Base-by-base conservation (phyloP, 495 filamentous ascomycete species). In the Aspergillus taichungensis region DNA sequence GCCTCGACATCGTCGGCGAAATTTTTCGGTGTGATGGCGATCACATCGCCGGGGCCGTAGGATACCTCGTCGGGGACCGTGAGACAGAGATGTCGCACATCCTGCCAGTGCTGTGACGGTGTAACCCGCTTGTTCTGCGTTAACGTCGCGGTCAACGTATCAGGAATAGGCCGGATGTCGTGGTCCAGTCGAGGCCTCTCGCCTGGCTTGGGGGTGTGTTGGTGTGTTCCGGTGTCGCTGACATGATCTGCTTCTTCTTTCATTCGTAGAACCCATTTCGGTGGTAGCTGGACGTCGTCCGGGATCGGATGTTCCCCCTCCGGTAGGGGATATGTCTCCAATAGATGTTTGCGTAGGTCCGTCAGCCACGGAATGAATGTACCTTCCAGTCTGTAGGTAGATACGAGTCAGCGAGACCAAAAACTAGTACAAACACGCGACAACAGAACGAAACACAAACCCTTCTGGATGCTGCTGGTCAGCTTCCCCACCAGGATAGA, bases 381-480 rank as follows among this genome's bases (percentile, higher is more conserved):
- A 28, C 85, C 88, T 59, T 97, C 90, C 32, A 90, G 67, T n/a
- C 83, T 85, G 32, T 24, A 31, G 34, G 8, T 8, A 42, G 24
- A 44, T 27, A 40, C 13, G 37, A 45, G 8, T 1, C 3, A 8
- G n/a, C 18, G 1, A 1, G 18, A 24, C 18, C 2, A 24, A 24
- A 1, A 24, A 24, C 18, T 1, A 24, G 2, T 24, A 24, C 1
- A 24, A 24, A 24, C 18, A 24, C 18, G 18, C 18, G 11, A 31
- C 4, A 24, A 29, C 8, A n/a, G 11, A 13, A 13, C 28, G 13
- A 29, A 40, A 44, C 11, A 68, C 79, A 57, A 61, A 94, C 85
- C 92, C 92, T 72, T 96, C 88, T 32, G 83, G 76, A 75, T 95
- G 86, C 55, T 90, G 85, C 49, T 95, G 88, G 60, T 99, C 94